A percentile compares a stretch with the other conserved stretches of the same genome.
Conservation (phyloP, 192 early-diverging fungal species). For the Coemansia biformis region DNA sequence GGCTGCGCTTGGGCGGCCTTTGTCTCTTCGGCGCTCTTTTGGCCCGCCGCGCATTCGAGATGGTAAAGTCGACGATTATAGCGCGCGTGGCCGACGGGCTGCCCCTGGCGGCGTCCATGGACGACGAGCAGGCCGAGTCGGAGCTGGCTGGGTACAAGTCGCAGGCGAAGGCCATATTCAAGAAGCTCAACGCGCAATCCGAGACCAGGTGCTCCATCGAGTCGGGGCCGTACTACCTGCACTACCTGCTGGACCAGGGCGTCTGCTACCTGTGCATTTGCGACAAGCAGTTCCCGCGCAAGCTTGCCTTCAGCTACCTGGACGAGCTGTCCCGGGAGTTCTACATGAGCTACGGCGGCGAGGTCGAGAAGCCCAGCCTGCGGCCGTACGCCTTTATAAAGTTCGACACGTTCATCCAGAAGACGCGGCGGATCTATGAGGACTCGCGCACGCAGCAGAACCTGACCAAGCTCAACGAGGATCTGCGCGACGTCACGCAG, state of each 20-base stretch:
- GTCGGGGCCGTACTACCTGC: slow-evolving; percentile 80
- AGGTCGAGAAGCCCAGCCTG: slow-evolving; percentile 74
- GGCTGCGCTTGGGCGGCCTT: too few species aligned
- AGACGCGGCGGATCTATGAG: slow-evolving; percentile 93
- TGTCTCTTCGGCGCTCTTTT: too few species aligned
- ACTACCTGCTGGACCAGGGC: slow-evolving; percentile 91
- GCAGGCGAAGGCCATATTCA: slow-evolving; percentile 91
- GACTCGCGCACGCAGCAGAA: slow-evolving; percentile 91
- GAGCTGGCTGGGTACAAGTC: slow-evolving; percentile 89
- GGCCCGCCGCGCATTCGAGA: slow-evolving; percentile 16
- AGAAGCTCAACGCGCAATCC: slow-evolving; percentile 75
- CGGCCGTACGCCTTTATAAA: slow-evolving; percentile 97
- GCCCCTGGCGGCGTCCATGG: slow-evolving; percentile 91
- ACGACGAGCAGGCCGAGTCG: slow-evolving; percentile 76
- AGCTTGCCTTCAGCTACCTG: slow-evolving; percentile 90
- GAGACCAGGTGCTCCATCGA: slow-evolving; percentile 94
- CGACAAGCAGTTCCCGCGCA: slow-evolving; percentile 85
- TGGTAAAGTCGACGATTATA: slow-evolving; percentile 94
- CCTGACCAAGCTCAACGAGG: slow-evolving; percentile 88
- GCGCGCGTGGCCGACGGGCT: slow-evolving; percentile 89
- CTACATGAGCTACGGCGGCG: slow-evolving; percentile 83
- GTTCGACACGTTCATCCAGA: slow-evolving; percentile 98
- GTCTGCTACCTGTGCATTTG: slow-evolving; percentile 94
- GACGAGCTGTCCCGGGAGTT: slow-evolving; percentile 96
- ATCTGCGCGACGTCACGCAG: slow-evolving; percentile 90